These are phyloP conservation scores for Castanea mollissima DNA, from an alignment of 306 rosid species.

Conservation along the genomic window DNA sequence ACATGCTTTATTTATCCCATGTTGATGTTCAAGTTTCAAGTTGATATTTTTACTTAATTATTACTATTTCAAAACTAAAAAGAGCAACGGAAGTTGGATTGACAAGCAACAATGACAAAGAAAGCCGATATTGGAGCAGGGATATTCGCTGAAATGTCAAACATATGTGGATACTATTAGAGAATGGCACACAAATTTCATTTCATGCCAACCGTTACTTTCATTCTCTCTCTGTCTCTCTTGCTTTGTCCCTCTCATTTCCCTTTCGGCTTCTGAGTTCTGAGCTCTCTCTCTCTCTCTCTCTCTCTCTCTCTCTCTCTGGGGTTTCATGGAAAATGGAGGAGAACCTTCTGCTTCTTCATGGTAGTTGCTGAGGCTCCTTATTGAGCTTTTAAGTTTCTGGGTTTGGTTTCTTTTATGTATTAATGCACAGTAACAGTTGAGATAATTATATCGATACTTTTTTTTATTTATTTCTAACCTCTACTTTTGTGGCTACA, in stretches of 20 bases:
- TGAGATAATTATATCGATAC: background rate
- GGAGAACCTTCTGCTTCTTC: conserved; percentile 41
- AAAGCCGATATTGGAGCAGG: conserved; percentile 45
- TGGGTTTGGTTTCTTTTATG: conserved; percentile 22
- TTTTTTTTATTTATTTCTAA: background rate
- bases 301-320: conserved; percentile 16
- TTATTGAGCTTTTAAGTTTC: conserved; percentile 30
- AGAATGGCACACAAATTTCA: conserved; percentile 34
- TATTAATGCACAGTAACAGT: background rate
- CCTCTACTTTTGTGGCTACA: background rate
- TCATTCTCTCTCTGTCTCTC: conserved; percentile 16
- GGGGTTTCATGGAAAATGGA: conserved; percentile 35
- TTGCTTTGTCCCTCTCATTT: conserved; percentile 29
- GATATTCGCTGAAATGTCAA: conserved; percentile 34
- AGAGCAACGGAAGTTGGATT: background rate
- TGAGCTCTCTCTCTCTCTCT: conserved; percentile 13
- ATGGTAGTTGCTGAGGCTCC: conserved; percentile 30
- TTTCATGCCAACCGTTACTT: conserved; percentile 51
- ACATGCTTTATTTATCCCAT: conserved; percentile 15
- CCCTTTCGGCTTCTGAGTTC: conserved; percentile 27
- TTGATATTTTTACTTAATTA: background rate
- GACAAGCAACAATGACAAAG: conserved; percentile 5
- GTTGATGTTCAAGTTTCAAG: background rate
- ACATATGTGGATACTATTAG: conserved; percentile 5
- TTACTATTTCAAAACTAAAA: background rate